A percentile compares a stretch with the other conserved stretches of the same genome.
These are phyloP conservation scores for Xylariaceae sp. DNA, from an alignment of 2,329 filamentous ascomycete genomes.

Conservation along the genomic window DNA sequence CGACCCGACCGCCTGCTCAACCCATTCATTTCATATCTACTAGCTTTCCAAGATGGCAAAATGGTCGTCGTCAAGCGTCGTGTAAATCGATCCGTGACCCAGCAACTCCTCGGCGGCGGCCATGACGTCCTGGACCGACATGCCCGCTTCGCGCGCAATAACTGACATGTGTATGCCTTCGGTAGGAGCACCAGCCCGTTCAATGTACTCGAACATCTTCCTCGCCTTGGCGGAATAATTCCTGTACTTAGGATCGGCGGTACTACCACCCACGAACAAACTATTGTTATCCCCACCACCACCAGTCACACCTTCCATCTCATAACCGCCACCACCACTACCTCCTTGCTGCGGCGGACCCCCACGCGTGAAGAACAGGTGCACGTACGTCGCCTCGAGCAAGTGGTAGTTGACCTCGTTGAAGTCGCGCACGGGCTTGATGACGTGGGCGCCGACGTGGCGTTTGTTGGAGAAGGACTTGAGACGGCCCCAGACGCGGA, in stretches of 20 bases:
- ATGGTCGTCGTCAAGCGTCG: slow-evolving; percentile 90
- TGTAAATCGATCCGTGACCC: slow-evolving; percentile 77
- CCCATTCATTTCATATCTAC: slow-evolving; percentile 6
- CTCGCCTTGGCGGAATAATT: slow-evolving; percentile 64
- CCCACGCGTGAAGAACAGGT: slow-evolving; percentile 82
- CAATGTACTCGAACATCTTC: slow-evolving; percentile 75
- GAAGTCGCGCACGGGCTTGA: slow-evolving; percentile 80
- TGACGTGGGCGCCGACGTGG: slow-evolving; percentile 79
- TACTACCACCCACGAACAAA: slow-evolving; percentile 62
- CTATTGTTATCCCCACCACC: slow-evolving; percentile 51
- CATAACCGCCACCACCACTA: slow-evolving; percentile 45
- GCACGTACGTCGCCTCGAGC: slow-evolving; percentile 86
- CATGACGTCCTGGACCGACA: slow-evolving; percentile 74
- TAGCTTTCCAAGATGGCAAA: slow-evolving; percentile 79
- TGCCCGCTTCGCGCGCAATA: slow-evolving; percentile 69
- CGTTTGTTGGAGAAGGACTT: slow-evolving; percentile 85
- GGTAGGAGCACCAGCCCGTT: slow-evolving; percentile 71
- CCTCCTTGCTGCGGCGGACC: slow-evolving; percentile 49
- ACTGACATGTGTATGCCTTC: slow-evolving; percentile 85
- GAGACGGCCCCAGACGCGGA: slow-evolving; percentile 84
- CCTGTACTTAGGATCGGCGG: slow-evolving; percentile 49
- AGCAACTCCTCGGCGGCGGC: slow-evolving; percentile 84
- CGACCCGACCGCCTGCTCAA: too few species aligned
- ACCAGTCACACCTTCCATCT: slow-evolving; percentile 46
- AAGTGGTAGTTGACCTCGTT: slow-evolving; percentile 95